These are phyloP conservation scores for Astrothelium subdiscretum DNA, from an alignment of 495 filamentous ascomycete genomes.

Conservation along the genomic window DNA sequence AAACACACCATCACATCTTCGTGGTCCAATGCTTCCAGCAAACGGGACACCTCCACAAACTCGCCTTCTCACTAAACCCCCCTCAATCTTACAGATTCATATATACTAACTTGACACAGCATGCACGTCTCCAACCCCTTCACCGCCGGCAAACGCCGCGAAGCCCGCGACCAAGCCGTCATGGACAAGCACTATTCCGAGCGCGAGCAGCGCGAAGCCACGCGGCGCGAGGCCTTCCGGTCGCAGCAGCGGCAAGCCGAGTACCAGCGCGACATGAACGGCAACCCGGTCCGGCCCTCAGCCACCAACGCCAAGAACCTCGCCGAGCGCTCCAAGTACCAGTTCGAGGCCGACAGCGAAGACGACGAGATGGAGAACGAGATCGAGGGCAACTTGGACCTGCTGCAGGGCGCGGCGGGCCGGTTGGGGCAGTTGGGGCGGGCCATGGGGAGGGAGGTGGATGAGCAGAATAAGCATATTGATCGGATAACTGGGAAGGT, in stretches of 20 bases:
- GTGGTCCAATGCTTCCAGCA: too few relatives aligned
- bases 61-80: not conserved
- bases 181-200: constrained; percentile 53
- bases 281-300: constrained; percentile 13
- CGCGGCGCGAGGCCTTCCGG: constrained; percentile 50
- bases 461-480: constrained; percentile 62
- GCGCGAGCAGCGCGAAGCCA: constrained; percentile 55
- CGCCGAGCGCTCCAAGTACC: constrained; percentile 61
- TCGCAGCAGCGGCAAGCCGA: constrained; percentile 47
- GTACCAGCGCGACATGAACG: constrained; percentile 39
- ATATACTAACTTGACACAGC: not conserved
- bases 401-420: constrained; percentile 41
- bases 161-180: constrained; percentile 48
- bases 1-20: not conserved
- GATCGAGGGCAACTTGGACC: constrained; percentile 29
- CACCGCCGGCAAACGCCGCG: constrained; percentile 43
- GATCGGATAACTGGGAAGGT: constrained; percentile 56
- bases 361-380: constrained; percentile 63
- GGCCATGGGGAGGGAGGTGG: constrained; percentile 61
- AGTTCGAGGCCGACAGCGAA: constrained; percentile 66
- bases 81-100: not conserved
- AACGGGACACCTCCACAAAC: too few relatives aligned
- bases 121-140: constrained; percentile 65
- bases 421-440: constrained; percentile 55
- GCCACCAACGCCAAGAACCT: constrained; percentile 37